phyloP scores from a whole-genome alignment of 306 rosid genomes.

The Hippophae tibetana region DNA sequence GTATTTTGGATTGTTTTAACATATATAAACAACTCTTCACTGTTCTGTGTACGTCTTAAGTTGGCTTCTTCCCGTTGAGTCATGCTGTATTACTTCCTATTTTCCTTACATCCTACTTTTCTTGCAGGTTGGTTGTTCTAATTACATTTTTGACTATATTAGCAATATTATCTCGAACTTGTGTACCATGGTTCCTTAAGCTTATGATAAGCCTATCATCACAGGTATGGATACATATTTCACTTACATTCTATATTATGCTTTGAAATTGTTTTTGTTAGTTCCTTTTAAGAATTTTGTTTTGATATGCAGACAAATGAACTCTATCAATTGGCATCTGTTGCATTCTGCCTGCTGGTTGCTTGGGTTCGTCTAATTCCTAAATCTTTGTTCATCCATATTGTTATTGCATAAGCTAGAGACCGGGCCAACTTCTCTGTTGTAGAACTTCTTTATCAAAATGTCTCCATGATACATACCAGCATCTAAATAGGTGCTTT shows the following conservation, averaged over 20 bases:
- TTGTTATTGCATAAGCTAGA: slow-evolving; percentile 1
- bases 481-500: slow-evolving; percentile 4
- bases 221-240: slow-evolving; percentile 49
- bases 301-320: slow-evolving; percentile 67
- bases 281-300: not conserved
- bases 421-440: not conserved
- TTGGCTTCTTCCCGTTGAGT: too few species aligned
- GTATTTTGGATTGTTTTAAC: too few species aligned
- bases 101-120: slow-evolving; percentile 15
- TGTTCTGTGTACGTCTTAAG: too few species aligned
- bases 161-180: slow-evolving; percentile 69
- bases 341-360: slow-evolving; percentile 92
- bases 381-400: slow-evolving; percentile 13
- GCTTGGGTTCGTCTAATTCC: slow-evolving; percentile 70
- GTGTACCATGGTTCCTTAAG: slow-evolving; percentile 86
- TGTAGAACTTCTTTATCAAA: not conserved
- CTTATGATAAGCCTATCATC: slow-evolving; percentile 95
- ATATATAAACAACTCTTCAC: too few species aligned
- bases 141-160: slow-evolving; percentile 58
- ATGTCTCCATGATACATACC: slow-evolving; percentile 3
- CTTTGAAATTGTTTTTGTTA: slow-evolving; percentile 13
- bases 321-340: slow-evolving; percentile 92
- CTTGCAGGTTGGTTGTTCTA: slow-evolving; percentile 68
- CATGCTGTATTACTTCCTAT: not conserved
- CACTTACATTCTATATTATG: slow-evolving; percentile 13